These are phyloP conservation scores for Aspergillus sp. DNA, from an alignment of 2,329 filamentous ascomycete species.

Conservation along the genomic window DNA sequence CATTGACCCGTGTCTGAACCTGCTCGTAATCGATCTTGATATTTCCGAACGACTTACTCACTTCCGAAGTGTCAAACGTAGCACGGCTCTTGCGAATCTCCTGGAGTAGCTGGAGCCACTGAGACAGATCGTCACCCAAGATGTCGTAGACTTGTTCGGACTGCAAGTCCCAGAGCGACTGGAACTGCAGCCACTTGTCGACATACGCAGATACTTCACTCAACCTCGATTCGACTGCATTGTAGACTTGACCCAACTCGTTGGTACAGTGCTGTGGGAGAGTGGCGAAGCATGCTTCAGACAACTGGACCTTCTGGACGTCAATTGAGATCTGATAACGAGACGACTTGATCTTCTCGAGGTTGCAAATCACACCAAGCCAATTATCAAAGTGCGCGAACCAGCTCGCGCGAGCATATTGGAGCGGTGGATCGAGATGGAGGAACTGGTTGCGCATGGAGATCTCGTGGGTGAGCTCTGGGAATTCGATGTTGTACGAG, in stretches of 20 bases:
- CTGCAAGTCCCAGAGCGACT: slow-evolving; percentile 96
- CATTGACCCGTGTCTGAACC: slow-evolving; percentile 97
- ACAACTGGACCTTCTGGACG: slow-evolving; percentile 40
- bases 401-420: slow-evolving; percentile 91
- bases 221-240: slow-evolving; percentile 79
- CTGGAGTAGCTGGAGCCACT: slow-evolving; percentile 94
- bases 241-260: slow-evolving; percentile 77
- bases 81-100: slow-evolving; percentile 93
- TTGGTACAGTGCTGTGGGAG: slow-evolving; percentile 81
- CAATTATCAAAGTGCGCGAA: slow-evolving; percentile 88
- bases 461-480: slow-evolving; percentile 76
- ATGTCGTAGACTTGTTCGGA: slow-evolving; percentile 93
- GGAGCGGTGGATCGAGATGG: slow-evolving; percentile 89
- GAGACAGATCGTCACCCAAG: slow-evolving; percentile 84
- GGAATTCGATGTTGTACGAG: slow-evolving; percentile 44
- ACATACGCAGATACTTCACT: slow-evolving; percentile 80
- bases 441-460: slow-evolving; percentile 98
- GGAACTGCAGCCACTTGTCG: slow-evolving; percentile 97
- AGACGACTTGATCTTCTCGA: slow-evolving; percentile 91
- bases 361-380: slow-evolving; percentile 88
- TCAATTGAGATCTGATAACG: slow-evolving; percentile 86
- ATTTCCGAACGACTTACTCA: slow-evolving; percentile 88
- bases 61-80: slow-evolving; percentile 96
- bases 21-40: slow-evolving; percentile 97
- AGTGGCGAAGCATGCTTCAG: slow-evolving; percentile 70